These are phyloP conservation scores for Pistacia integerrima DNA, from an alignment of 345 rosid genomes.

Conservation along the genomic window DNA sequence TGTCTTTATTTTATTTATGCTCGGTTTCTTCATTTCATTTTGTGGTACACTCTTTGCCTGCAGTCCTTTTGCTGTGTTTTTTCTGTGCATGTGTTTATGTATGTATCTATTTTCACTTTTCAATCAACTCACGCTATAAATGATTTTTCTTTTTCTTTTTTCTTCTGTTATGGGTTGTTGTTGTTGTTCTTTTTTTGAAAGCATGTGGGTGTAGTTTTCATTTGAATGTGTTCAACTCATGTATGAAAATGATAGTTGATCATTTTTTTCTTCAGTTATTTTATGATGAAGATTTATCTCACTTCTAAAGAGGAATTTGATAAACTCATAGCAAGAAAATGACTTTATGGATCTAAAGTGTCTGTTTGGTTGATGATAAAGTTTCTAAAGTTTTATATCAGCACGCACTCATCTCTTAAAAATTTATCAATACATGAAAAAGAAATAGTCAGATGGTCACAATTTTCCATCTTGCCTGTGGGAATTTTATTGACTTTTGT, in stretches of 20 bases:
- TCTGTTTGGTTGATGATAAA: neutral
- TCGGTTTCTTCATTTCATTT: neutral
- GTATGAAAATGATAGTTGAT: no score
- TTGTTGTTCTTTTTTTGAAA: neutral
- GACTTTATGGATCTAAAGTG: neutral
- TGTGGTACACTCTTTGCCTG: neutral
- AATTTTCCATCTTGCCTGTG: neutral
- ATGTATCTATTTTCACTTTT: neutral
- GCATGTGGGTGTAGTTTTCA: neutral
- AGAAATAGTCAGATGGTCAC: neutral
- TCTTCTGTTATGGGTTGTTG: neutral
- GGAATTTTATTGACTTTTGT: neutral
- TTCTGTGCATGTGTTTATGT: neutral
- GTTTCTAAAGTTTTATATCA: neutral
- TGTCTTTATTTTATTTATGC: neutral
- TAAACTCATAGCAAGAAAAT: neutral
- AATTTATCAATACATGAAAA: neutral
- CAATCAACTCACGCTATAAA: neutral
- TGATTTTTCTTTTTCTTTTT: neutral
- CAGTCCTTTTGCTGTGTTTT: neutral
- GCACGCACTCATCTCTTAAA: neutral
- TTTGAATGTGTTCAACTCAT: neutral
- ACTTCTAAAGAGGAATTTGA: neutral
- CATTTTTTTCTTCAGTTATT: neutral
- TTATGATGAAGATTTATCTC: neutral